Evolutionary conservation across 2,329 filamentous ascomycete species (phyloP).

Genomic region (Lasiodiplodia sp.): DNA sequence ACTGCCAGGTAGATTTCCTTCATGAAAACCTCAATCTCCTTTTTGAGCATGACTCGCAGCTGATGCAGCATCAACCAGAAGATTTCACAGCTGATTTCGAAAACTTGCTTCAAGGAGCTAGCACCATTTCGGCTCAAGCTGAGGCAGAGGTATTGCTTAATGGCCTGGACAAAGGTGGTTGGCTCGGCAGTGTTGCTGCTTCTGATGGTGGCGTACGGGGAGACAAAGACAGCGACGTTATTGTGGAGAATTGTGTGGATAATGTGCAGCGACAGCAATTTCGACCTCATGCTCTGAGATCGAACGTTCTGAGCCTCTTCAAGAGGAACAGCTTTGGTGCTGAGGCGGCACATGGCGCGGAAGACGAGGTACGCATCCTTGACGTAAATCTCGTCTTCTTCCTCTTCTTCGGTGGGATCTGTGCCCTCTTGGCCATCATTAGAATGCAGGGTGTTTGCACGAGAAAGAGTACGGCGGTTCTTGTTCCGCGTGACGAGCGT

Average conservation of each 20-base stretch:
- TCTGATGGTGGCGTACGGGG: conserved; percentile 88
- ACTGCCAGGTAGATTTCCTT: conserved; percentile 97
- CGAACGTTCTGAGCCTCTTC: conserved; percentile 93
- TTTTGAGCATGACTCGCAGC: conserved; percentile 94
- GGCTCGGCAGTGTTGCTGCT: conserved; percentile 88
- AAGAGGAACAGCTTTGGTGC: conserved; percentile 86
- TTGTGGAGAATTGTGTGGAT: conserved; percentile 96
- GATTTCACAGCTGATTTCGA: conserved; percentile 95
- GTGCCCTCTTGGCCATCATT: conserved; percentile 21
- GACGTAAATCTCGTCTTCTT: conserved; percentile 95
- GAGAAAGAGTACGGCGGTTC: conserved; percentile 28
- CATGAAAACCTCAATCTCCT: conserved; percentile 96
- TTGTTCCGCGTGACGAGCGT: conserved; percentile 71
- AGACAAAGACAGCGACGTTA: conserved; percentile 88
- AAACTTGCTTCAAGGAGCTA: conserved; percentile 89
- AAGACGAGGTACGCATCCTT: conserved; percentile 97
- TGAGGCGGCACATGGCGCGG: conserved; percentile 95
- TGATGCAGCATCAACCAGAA: conserved; percentile 98
- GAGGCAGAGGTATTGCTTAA: conserved; percentile 96
- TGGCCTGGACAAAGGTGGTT: conserved; percentile 89
- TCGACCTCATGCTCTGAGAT: conserved; percentile 96
- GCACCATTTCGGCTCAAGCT: conserved; percentile 95
- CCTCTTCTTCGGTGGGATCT: conserved; percentile 69
- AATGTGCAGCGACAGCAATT: conserved; percentile 91
- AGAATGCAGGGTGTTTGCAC: conserved; percentile 8